A percentile compares a stretch with the other conserved stretches of the same genome.
These are phyloP conservation scores for Caulochytrium protostelioides DNA, from an alignment of 371 early-diverging fungal species.

Conservation along the genomic window DNA sequence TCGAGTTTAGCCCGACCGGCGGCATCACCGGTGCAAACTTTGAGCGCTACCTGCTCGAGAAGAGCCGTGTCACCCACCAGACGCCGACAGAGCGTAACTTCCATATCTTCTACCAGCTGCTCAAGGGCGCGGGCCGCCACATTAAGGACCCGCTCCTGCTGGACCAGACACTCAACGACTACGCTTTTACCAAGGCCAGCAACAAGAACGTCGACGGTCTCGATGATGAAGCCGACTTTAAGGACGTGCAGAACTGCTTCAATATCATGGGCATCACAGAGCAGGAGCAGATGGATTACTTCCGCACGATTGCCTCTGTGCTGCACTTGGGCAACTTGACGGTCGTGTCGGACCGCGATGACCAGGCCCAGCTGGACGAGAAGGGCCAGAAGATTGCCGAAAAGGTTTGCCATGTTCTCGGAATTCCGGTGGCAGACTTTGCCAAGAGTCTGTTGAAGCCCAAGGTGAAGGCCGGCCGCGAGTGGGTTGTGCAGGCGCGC, in stretches of 20 bases:
- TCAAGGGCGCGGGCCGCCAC: conserved; percentile 55
- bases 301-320: conserved; percentile 75
- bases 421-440: conserved; percentile 71
- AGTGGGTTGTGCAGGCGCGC: conserved; percentile 83
- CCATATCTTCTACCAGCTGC: conserved; percentile 95
- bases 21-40: conserved; percentile 93
- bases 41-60: conserved; percentile 95
- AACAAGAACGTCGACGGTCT: conserved; percentile 76
- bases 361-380: conserved; percentile 69
- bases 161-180: conserved; percentile 48
- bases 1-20: conserved; percentile 75
- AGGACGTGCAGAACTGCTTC: conserved; percentile 45
- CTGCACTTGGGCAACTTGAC: conserved; percentile 89
- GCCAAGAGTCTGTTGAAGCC: conserved; percentile 71
- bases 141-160: conserved; percentile 38
- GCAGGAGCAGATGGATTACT: conserved; percentile 58
- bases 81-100: conserved; percentile 84
- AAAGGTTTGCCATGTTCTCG: conserved; percentile 82
- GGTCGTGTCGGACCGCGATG: conserved; percentile 47
- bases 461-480: conserved; percentile 83
- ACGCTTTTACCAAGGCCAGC: conserved; percentile 57
- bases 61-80: conserved; percentile 89
- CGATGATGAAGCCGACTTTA: conserved; percentile 76
- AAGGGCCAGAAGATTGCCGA: conserved; percentile 44
- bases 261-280: conserved; percentile 54